phyloP scores from a whole-genome alignment of 768 basidiomycete genomes.

The Coprinellus micaceus region DNA sequence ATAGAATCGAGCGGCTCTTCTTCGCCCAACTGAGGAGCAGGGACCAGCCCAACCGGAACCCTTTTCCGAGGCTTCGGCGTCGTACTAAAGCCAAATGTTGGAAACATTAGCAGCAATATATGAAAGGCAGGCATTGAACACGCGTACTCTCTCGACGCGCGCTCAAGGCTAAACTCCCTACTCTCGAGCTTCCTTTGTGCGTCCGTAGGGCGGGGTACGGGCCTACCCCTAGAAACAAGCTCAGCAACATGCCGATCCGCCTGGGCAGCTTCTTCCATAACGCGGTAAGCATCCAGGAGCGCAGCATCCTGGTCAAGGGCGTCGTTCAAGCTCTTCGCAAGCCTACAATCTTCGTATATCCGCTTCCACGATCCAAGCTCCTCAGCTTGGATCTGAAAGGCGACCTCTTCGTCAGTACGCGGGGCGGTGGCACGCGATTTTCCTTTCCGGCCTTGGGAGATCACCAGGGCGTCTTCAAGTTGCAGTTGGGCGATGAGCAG shows the following conservation, averaged over 20 bases:
- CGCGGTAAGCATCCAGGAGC: constrained; percentile 3
- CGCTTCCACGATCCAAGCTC: constrained; percentile 22
- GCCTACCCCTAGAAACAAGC: background rate
- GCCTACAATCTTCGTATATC: background rate
- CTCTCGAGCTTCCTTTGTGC: constrained; percentile 10
- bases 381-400: constrained; percentile 38
- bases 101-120: background rate
- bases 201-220: constrained; percentile 5
- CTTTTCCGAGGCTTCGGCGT: background rate
- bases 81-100: no score
- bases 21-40: background rate
- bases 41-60: background rate
- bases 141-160: background rate
- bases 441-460: constrained; percentile 28
- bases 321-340: constrained; percentile 4
- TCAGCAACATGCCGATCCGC: constrained; percentile 9
- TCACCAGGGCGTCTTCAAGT: constrained; percentile 36
- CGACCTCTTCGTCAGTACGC: constrained; percentile 41
- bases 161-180: background rate
- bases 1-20: background rate
- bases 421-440: constrained; percentile 29
- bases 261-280: constrained; percentile 11
- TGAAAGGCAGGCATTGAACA: background rate
- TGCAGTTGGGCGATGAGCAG: constrained; percentile 37
- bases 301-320: background rate